Conservation (phyloP, 257 asterid species). For the Fraxinus cuspidata region DNA sequence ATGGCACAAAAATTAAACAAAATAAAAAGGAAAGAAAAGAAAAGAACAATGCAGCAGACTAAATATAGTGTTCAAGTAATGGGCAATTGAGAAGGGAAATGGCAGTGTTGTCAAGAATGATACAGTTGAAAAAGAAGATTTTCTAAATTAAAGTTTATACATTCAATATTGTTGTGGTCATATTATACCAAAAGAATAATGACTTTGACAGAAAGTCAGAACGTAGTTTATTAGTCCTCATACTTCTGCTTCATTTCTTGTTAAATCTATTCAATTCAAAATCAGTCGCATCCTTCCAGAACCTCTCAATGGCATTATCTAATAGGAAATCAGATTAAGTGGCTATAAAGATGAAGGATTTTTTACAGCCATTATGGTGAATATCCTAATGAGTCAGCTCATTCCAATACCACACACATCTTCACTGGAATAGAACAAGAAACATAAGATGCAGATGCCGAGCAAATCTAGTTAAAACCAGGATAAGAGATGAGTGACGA, state of each 20-base stretch:
- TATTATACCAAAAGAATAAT: not conserved
- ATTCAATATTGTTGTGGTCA: not conserved
- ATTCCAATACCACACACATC: not conserved
- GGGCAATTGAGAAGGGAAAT: slow-evolving; percentile 9
- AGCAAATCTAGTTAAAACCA: not conserved
- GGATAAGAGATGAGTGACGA: not conserved
- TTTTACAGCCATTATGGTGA: not conserved
- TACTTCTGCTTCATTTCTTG: not conserved
- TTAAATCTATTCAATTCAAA: not conserved
- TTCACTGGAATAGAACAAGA: not conserved
- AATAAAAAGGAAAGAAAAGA: not conserved
- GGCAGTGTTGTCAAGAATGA: not conserved
- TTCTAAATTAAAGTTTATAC: not conserved
- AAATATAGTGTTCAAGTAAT: not conserved
- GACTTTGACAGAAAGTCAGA: not conserved
- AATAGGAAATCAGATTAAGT: not conserved
- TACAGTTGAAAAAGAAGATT: not conserved
- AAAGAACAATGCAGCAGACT: slow-evolving; percentile 1
- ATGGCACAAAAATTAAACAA: slow-evolving; percentile 11
- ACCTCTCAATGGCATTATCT: not conserved
- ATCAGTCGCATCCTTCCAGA: not conserved
- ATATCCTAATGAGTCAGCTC: not conserved
- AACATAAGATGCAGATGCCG: not conserved
- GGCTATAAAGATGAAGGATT: not conserved
- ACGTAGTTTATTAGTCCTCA: not conserved